Base-by-base conservation (phyloP, 1,139 yeast species). In the Diutina sp. region DNA sequence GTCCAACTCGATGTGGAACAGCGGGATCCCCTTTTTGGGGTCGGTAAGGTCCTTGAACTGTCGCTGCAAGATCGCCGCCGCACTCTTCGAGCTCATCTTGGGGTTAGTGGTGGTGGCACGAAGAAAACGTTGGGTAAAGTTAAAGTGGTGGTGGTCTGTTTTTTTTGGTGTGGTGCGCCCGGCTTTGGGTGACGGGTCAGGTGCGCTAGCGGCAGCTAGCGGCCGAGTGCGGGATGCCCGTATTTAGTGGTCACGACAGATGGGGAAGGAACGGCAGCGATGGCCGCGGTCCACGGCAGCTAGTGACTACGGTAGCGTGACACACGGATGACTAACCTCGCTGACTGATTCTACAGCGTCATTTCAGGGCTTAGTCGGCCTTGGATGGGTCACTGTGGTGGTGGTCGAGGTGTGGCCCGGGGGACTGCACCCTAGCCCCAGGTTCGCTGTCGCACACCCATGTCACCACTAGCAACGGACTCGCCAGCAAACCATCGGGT, bases 11-110 rank as follows among this genome's bases (percentile, higher is more conserved):
- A 91, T 90, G 69, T 89, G 91, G 72, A 90, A 90, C 11, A 93
- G 87, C 14, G 97, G 97, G 63, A 90, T 86, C 60, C 90, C 93
- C 69, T 87, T 89, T 68, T 85, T 87, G 21, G 98, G 96, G 72
- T 91, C 95, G 35, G 97, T 89, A 60, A 93, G 84, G 69, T 91
- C 97, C 69, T 89, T 84, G 72, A 79, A 91, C 80, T 93, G 97
- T 79, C 95, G 91, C 83, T 90, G 87, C 61, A 91, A 79, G 61
- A 91, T 80, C 62, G 93, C 84, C 38, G 96, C 91, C 48, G 85
- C 83, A 29, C 80, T 73, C 63, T 76, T 75, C 57, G 80, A 76
- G 60, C 76, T 72, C 80, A 76, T 76, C 46, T n/a, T 44, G 2
- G 46, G 32, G 38, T 28, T 16, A 25, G 51, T 28, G 51, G 9